Conservation (phyloP, 176 grass and related monocot species). For the Eragrostis curvula region DNA sequence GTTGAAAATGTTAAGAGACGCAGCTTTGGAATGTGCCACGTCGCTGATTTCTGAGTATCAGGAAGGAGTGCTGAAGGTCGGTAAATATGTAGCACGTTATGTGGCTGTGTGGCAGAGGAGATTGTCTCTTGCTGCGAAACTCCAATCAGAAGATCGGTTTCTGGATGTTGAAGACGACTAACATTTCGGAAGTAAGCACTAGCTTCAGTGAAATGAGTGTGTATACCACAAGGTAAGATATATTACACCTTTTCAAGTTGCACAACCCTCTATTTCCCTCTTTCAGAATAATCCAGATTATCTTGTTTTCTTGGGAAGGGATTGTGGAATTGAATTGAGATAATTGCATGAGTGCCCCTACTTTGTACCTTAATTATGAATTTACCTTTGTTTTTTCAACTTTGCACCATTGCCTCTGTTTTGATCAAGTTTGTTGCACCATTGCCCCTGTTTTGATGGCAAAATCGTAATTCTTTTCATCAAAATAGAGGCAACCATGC, state of each 20-base stretch:
- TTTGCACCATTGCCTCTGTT: no score
- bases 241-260: constrained; percentile 17
- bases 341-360: no score
- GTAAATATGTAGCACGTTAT: constrained; percentile 90
- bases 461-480: no score
- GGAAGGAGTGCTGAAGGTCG: constrained; percentile 79
- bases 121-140: constrained; percentile 79
- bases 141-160: constrained; percentile 72
- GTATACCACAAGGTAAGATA: constrained; percentile 76
- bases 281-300: neutral
- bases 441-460: no score
- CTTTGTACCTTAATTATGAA: no score
- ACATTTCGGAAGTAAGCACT: constrained; percentile 80
- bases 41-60: constrained; percentile 79
- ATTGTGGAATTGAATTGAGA: neutral
- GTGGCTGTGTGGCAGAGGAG: constrained; percentile 92
- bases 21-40: constrained; percentile 65
- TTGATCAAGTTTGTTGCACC: no score
- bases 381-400: no score
- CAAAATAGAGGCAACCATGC: no score
- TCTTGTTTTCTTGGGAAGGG: constrained; percentile 5
- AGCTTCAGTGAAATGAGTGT: constrained; percentile 96
- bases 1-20: constrained; percentile 61
- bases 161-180: constrained; percentile 80
- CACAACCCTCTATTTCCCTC: neutral